These are phyloP conservation scores for Buddleja alternifolia DNA, from an alignment of 257 asterid genomes.

Conservation along the genomic window DNA sequence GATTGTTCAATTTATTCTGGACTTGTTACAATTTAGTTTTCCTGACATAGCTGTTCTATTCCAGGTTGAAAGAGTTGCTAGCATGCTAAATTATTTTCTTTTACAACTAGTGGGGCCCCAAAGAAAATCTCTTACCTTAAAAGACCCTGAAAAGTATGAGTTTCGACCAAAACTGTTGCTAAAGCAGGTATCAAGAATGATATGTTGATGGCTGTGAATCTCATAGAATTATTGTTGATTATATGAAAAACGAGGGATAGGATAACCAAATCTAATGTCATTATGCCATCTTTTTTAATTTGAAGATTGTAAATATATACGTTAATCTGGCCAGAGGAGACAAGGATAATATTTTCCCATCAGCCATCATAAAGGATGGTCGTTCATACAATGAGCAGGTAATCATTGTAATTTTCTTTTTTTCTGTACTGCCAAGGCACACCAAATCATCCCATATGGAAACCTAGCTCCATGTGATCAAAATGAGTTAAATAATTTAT, in stretches of 20 bases:
- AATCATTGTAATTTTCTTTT: neutral
- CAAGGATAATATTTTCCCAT: constrained; percentile 66
- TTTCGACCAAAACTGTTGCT: constrained; percentile 88
- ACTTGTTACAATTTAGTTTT: neutral
- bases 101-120: constrained; percentile 98
- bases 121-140: constrained; percentile 87
- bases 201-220: constrained; percentile 10
- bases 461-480: neutral
- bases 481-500: constrained; percentile 6
- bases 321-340: constrained; percentile 93
- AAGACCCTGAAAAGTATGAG: constrained; percentile 97
- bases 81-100: constrained; percentile 95
- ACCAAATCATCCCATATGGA: neutral
- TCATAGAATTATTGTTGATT: neutral
- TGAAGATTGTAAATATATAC: constrained; percentile 81
- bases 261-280: constrained; percentile 26
- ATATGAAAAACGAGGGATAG: constrained; percentile 8
- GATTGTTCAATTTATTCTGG: constrained; percentile 25
- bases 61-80: constrained; percentile 98
- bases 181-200: constrained; percentile 63
- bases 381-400: constrained; percentile 96
- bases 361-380: constrained; percentile 89
- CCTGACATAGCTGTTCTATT: constrained; percentile 21
- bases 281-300: constrained; percentile 16
- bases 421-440: constrained; percentile 10